These are phyloP conservation scores for Platanthera zijinensis DNA, from an alignment of 106 monocot genomes.

Conservation along the genomic window DNA sequence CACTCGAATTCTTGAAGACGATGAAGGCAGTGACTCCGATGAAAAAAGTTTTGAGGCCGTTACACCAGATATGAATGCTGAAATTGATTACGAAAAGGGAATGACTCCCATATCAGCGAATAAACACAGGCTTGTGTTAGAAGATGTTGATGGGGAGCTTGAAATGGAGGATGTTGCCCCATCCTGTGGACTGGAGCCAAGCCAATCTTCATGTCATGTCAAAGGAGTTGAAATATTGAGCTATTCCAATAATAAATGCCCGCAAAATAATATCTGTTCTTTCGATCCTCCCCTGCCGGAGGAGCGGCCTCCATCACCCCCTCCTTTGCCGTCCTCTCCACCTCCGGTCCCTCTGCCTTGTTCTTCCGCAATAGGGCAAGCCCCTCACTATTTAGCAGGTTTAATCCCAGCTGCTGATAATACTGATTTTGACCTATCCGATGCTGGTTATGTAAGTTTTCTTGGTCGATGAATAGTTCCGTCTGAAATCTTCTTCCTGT, in stretches of 20 bases:
- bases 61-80: slow-evolving; percentile 53
- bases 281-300: slow-evolving; percentile 79
- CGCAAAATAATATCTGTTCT: slow-evolving; percentile 11
- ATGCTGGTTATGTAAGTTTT: slow-evolving; percentile 35
- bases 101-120: slow-evolving; percentile 10
- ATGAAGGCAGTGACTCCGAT: slow-evolving; percentile 47
- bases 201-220: slow-evolving; percentile 16
- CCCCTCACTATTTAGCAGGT: slow-evolving; percentile 7
- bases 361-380: slow-evolving; percentile 4
- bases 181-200: slow-evolving; percentile 28
- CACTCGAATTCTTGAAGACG: slow-evolving; percentile 56
- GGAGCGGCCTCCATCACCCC: slow-evolving; percentile 82
- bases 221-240: slow-evolving; percentile 5
- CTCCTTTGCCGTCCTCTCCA: slow-evolving; percentile 82
- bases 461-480: not conserved
- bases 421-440: slow-evolving; percentile 12
- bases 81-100: slow-evolving; percentile 23
- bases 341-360: slow-evolving; percentile 30
- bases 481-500: not conserved
- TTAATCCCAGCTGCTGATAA: slow-evolving; percentile 17
- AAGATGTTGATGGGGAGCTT: slow-evolving; percentile 95
- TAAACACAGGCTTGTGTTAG: slow-evolving; percentile 69
- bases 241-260: slow-evolving; percentile 13
- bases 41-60: slow-evolving; percentile 73
- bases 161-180: slow-evolving; percentile 99